phyloP scores from a whole-genome alignment of 1,284 basidiomycete species.

The Sporisorium sorghi region DNA sequence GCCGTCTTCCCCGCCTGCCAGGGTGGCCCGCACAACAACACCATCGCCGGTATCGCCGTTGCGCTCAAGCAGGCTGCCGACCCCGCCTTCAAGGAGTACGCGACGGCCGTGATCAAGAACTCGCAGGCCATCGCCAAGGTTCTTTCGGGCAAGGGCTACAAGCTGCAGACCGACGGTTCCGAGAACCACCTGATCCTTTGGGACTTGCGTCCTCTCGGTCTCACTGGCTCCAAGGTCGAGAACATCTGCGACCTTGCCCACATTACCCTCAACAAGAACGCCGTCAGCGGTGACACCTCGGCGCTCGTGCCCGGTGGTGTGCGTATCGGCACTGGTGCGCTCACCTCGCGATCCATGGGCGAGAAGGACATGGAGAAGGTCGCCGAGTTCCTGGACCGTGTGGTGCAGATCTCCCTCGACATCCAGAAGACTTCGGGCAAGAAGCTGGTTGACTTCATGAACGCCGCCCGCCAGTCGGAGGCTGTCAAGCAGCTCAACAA shows the following conservation, averaged over 20 bases:
- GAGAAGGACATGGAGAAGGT: conserved; percentile 87
- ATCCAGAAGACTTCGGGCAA: conserved; percentile 91
- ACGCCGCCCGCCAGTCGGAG: conserved; percentile 78
- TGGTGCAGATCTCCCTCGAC: conserved; percentile 64
- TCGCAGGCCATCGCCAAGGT: conserved; percentile 65
- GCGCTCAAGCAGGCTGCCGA: conserved; percentile 92
- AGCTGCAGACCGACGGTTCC: conserved; percentile 94
- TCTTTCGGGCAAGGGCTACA: conserved; percentile 73
- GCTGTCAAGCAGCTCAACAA: conserved; percentile 80
- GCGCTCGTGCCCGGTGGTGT: conserved; percentile 97
- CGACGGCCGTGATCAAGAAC: conserved; percentile 86
- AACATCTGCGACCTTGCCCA: conserved; percentile 97
- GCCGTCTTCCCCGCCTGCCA: conserved; percentile 99
- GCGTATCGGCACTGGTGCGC: conserved; percentile 91
- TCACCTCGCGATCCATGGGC: conserved; percentile 92
- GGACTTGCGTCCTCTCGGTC: conserved; percentile 93
- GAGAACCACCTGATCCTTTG: conserved; percentile 98
- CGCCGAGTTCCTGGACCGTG: conserved; percentile 77
- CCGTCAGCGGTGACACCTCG: conserved; percentile 91
- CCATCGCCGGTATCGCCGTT: conserved; percentile 94
- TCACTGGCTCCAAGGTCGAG: conserved; percentile 98
- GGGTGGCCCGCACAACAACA: conserved; percentile 99
- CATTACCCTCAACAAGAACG: conserved; percentile 84
- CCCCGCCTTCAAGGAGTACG: conserved; percentile 92
- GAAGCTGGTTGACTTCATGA: conserved; percentile 94